A percentile compares a stretch with the other conserved stretches of the same genome.
Conservation (phyloP, 2,329 filamentous ascomycete genomes). For the Diplodia scrobiculata region DNA sequence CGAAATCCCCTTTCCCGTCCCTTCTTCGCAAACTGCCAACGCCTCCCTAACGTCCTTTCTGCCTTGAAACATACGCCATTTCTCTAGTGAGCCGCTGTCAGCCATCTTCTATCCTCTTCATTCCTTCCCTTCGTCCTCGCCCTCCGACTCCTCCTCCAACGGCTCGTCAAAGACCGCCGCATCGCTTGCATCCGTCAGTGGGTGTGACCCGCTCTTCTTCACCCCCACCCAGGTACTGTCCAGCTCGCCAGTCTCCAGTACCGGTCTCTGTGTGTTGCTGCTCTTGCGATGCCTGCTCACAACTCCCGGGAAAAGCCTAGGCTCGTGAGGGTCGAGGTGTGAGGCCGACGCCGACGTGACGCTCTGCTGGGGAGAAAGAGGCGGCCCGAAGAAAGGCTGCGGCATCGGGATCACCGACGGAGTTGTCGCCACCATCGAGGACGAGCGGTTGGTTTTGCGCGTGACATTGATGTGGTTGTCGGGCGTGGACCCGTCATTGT, state of each 20-base stretch:
- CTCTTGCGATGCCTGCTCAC: slow-evolving; percentile 53
- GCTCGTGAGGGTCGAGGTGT: slow-evolving; percentile 58
- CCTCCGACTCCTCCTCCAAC: slow-evolving; percentile 19
- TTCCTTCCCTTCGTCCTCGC: background rate
- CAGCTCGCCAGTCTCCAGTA: background rate
- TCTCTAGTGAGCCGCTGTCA: background rate
- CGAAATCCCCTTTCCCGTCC: background rate
- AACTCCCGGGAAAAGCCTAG: slow-evolving; percentile 71
- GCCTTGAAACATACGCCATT: slow-evolving; percentile 1
- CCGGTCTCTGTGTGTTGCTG: slow-evolving; percentile 30
- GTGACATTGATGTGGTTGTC: background rate
- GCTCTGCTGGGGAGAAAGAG: slow-evolving; percentile 32
- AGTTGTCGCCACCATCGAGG: slow-evolving; percentile 25
- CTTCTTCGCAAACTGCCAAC: background rate
- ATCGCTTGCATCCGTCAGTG: slow-evolving; percentile 21
- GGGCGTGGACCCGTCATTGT: background rate
- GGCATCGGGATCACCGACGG: slow-evolving; percentile 27
- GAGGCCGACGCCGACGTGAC: slow-evolving; percentile 35
- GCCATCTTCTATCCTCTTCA: background rate
- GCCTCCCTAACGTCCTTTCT: background rate
- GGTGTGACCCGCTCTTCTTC: slow-evolving; percentile 12
- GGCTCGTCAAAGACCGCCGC: slow-evolving; percentile 26
- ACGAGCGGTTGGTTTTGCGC: slow-evolving; percentile 11
- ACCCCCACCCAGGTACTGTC: slow-evolving; percentile 21
- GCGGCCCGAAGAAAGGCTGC: slow-evolving; percentile 25